A percentile compares a stretch with the other conserved stretches of the same genome.
Evolutionary conservation across 2,329 filamentous ascomycete genomes (phyloP).

Genomic region (Colletotrichum orbiculare): DNA sequence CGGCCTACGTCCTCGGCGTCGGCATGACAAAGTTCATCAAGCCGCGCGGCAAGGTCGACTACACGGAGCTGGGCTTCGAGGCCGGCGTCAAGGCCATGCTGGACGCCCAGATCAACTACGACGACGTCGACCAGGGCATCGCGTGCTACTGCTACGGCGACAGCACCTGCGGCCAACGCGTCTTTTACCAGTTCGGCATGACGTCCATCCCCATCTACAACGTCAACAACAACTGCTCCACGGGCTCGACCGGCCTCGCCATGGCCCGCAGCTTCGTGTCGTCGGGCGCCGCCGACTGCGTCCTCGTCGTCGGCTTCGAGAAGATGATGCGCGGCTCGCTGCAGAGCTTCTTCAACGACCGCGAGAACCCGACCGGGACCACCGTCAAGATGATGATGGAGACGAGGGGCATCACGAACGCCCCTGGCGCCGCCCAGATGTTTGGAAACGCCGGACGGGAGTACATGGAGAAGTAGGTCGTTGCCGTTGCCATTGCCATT

Average conservation of each 20-base stretch:
- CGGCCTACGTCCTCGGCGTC: slow-evolving; percentile 91
- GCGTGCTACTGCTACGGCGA: slow-evolving; percentile 99
- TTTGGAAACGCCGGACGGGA: slow-evolving; percentile 95
- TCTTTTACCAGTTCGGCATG: slow-evolving; percentile 99
- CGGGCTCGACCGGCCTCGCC: slow-evolving; percentile 89
- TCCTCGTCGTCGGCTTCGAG: slow-evolving; percentile 94
- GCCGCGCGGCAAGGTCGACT: slow-evolving; percentile 92
- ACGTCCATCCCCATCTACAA: slow-evolving; percentile 97
- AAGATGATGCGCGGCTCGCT: slow-evolving; percentile 97
- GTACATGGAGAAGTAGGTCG: slow-evolving; percentile 87
- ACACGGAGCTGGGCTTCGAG: slow-evolving; percentile 93
- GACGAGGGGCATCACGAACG: slow-evolving; percentile 83
- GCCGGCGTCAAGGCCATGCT: slow-evolving; percentile 89
- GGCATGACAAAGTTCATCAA: slow-evolving; percentile 99
- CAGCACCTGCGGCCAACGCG: slow-evolving; percentile 92
- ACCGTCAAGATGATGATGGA: slow-evolving; percentile 82
- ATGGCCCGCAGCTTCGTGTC: slow-evolving; percentile 85
- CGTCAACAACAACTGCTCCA: slow-evolving; percentile 98
- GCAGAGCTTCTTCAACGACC: slow-evolving; percentile 85
- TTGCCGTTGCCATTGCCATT: slow-evolving; percentile 1
- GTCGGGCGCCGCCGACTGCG: slow-evolving; percentile 85
- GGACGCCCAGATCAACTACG: slow-evolving; percentile 92
- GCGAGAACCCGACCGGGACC: slow-evolving; percentile 81
- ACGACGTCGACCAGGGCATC: slow-evolving; percentile 93
- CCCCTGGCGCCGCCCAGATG: slow-evolving; percentile 89